Conservation (phyloP, 2,329 filamentous ascomycete species). For the Trichoderma atroviride region DNA sequence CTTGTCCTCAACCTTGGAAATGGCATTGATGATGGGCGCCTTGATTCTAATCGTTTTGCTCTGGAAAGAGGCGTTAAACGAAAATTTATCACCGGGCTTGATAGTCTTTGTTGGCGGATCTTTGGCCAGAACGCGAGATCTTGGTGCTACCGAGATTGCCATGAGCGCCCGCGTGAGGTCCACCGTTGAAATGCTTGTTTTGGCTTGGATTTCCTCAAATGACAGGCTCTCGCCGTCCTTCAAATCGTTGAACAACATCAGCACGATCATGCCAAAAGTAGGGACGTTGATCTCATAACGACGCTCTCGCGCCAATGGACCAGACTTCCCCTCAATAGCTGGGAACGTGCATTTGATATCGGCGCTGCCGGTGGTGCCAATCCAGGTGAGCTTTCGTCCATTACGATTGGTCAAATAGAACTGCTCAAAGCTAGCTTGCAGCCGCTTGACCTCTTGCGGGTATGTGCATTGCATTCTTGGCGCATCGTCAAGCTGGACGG, state of each 20-base stretch:
- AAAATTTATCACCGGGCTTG: constrained; percentile 75
- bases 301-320: constrained; percentile 62
- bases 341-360: constrained; percentile 83
- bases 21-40: constrained; percentile 77
- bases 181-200: constrained; percentile 73
- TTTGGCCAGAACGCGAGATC: constrained; percentile 79
- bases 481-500: constrained; percentile 54
- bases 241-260: constrained; percentile 87
- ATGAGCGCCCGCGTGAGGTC: constrained; percentile 80
- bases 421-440: constrained; percentile 83
- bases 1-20: constrained; percentile 81
- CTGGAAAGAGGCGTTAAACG: constrained; percentile 78
- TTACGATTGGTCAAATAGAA: constrained; percentile 88
- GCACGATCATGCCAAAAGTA: constrained; percentile 88
- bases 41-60: constrained; percentile 88
- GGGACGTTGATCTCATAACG: constrained; percentile 90
- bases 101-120: constrained; percentile 78
- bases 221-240: constrained; percentile 52
- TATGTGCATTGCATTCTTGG: constrained; percentile 62
- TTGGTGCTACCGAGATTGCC: constrained; percentile 79
- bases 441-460: constrained; percentile 70
- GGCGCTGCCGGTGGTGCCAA: constrained; percentile 70
- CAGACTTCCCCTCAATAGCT: constrained; percentile 69
- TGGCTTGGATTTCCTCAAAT: constrained; percentile 79
- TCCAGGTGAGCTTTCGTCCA: constrained; percentile 86